Base-by-base conservation (phyloP, 1,284 basidiomycete species). In the Irpex lacteus region DNA sequence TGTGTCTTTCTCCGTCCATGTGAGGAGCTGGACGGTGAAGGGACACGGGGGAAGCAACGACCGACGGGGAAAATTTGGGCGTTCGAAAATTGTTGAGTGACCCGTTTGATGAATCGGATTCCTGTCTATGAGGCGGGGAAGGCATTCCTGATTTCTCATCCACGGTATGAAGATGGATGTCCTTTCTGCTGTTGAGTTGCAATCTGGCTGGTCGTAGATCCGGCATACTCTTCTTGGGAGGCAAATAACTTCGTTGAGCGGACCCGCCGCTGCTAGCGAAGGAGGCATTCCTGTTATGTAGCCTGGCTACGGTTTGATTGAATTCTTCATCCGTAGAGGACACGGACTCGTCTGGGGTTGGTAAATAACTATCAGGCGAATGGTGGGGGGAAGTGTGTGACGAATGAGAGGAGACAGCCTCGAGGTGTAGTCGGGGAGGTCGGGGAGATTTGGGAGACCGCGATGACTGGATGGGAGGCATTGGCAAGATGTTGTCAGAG, bases 1-100 rank as follows among this genome's bases (percentile, higher is more conserved):
- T 93, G 74, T 96, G 94, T 37, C 94, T 87, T 73, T 96, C 95
- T 26, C 86, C 86, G 62, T 92, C 88, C 72, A 92, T 85, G 5
- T 88, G 82, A 50, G 84, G 83, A 3, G 81, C 78, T 0, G 79
- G 75, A 59, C 76, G 74, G 49, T 79, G 79, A 11, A 73, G 63
- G 26, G 76, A 73, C 1, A 80, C 77, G 19, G 82, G 80, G 0
- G 82, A 83, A 49, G 76, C 69, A 19, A 78, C 75, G 32, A 70
- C 64, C 26, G 75, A 72, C n/a, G 81, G 81, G 37, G 73, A 74
- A 37, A 74, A 72, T 58, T 71, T 75, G 44, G 67, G 65, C 13
- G 68, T 57, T 68, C 67, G 74, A 61, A 70, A 71, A 58, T 62
- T 73, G 40, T 72, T 68, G n/a, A 73, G 71, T 49, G 72, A 75